These are phyloP conservation scores for Solidago caesia DNA, from an alignment of 129 eudicot genomes.

Conservation along the genomic window DNA sequence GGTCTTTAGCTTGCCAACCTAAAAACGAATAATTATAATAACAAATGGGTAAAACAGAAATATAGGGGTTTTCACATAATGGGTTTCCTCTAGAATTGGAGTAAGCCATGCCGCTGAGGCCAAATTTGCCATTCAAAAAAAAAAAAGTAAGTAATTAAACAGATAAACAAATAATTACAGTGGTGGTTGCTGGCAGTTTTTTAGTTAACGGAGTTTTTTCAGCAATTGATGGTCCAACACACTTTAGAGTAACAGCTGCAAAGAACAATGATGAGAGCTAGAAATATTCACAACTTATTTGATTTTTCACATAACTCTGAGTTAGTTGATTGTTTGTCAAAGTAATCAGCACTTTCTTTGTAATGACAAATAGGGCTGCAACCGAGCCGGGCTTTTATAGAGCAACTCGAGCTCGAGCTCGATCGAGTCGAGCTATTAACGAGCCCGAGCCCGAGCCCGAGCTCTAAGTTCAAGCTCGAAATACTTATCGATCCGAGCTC, in stretches of 20 bases:
- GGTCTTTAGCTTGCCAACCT: constrained; percentile 96
- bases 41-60: background rate
- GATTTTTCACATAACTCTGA: background rate
- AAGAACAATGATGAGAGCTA: background rate
- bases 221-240: constrained; percentile 87
- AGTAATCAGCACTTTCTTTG: background rate
- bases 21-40: background rate
- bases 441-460: too few relatives aligned
- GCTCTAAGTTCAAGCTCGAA: too few relatives aligned
- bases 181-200: constrained; percentile 83
- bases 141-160: background rate
- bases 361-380: background rate
- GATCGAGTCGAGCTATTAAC: too few relatives aligned
- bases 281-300: background rate
- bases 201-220: constrained; percentile 77
- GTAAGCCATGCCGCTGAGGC: too few relatives aligned
- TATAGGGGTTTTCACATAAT: too few relatives aligned
- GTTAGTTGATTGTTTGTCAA: background rate
- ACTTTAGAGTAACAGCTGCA: constrained; percentile 80
- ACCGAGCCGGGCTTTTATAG: too few relatives aligned
- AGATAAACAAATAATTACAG: constrained; percentile 40
- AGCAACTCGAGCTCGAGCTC: too few relatives aligned
- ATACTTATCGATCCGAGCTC: too few relatives aligned
- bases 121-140: too few relatives aligned
- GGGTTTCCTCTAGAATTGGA: too few relatives aligned